Evolutionary conservation across 768 basidiomycete species (phyloP).

Genomic region (Tricholoma hemisulphureum): DNA sequence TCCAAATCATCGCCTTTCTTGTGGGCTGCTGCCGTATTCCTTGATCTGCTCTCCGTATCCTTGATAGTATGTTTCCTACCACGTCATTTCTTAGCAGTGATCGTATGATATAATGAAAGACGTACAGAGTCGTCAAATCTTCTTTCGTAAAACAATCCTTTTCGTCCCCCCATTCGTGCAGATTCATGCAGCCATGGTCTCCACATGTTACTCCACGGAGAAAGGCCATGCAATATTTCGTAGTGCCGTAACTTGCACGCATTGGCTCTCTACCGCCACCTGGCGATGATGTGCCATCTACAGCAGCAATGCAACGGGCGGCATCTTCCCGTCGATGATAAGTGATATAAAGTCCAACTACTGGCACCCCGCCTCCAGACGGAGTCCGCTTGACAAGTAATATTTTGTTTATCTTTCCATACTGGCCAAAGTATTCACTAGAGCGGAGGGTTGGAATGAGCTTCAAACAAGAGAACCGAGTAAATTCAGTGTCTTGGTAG

Average conservation of each 20-base stretch:
- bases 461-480: slow-evolving; percentile 37
- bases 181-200: slow-evolving; percentile 87
- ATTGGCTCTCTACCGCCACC: slow-evolving; percentile 85
- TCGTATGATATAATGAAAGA: slow-evolving; percentile 14
- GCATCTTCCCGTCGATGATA: slow-evolving; percentile 95
- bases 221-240: slow-evolving; percentile 97
- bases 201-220: slow-evolving; percentile 81
- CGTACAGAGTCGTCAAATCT: slow-evolving; percentile 86
- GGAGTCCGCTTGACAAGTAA: slow-evolving; percentile 86
- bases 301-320: slow-evolving; percentile 84
- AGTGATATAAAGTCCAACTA: slow-evolving; percentile 94
- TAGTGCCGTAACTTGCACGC: slow-evolving; percentile 93
- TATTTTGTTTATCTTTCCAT: slow-evolving; percentile 96
- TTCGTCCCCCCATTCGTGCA: slow-evolving; percentile 99
- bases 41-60: slow-evolving; percentile 71
- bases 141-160: slow-evolving; percentile 97
- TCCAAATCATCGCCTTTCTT: slow-evolving; percentile 66
- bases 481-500: not conserved
- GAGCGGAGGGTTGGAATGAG: slow-evolving; percentile 90
- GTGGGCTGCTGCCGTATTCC: slow-evolving; percentile 45
- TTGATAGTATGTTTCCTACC: slow-evolving; percentile 90
- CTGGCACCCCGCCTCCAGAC: slow-evolving; percentile 67
- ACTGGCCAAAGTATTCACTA: slow-evolving; percentile 96
- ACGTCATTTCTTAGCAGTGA: slow-evolving; percentile 7
- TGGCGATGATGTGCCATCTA: slow-evolving; percentile 91